Percentiles rank a stretch among this genome's conserved stretches.
phyloP scores from a whole-genome alignment of 139 green algal genomes.

The Nannochloris sp. region DNA sequence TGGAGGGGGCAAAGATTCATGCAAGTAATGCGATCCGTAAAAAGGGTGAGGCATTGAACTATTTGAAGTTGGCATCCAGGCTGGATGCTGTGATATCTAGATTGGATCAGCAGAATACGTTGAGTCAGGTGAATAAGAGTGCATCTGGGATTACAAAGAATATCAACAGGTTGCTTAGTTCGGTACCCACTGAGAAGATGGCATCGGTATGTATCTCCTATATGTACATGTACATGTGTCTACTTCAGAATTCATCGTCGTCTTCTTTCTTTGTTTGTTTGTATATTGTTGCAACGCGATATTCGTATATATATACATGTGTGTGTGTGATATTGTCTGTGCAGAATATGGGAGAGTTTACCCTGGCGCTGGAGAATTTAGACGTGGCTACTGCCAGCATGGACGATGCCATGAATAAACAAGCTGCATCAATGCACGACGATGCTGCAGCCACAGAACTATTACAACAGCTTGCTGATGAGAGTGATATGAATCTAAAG shows the following conservation, averaged over 20 bases:
- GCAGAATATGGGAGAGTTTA: conserved; percentile 90
- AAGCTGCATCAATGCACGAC: conserved; percentile 79
- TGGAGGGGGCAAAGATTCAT: conserved; percentile 80
- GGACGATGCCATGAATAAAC: conserved; percentile 79
- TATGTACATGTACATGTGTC: too few relatives aligned
- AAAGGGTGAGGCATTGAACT: conserved; percentile 90
- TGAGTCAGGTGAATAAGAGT: conserved; percentile 82
- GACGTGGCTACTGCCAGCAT: conserved; percentile 89
- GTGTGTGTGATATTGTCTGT: conserved; percentile 15
- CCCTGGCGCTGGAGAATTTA: conserved; percentile 93
- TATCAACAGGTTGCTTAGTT: conserved; percentile 69
- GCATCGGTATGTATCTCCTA: not conserved
- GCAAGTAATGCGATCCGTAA: conserved; percentile 91
- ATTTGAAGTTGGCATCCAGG: conserved; percentile 77
- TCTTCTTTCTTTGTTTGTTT: too few relatives aligned
- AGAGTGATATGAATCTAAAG: conserved; percentile 76
- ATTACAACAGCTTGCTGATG: conserved; percentile 72
- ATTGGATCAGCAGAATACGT: conserved; percentile 82
- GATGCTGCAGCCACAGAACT: conserved; percentile 87
- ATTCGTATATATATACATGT: too few relatives aligned
- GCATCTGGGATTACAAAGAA: conserved; percentile 93
- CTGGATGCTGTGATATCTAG: conserved; percentile 86
- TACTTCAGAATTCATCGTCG: too few relatives aligned
- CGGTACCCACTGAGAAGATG: conserved; percentile 90
- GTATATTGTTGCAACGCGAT: too few relatives aligned